These are phyloP conservation scores for Sherardia arvensis DNA, from an alignment of 257 asterid species.

Conservation along the genomic window DNA sequence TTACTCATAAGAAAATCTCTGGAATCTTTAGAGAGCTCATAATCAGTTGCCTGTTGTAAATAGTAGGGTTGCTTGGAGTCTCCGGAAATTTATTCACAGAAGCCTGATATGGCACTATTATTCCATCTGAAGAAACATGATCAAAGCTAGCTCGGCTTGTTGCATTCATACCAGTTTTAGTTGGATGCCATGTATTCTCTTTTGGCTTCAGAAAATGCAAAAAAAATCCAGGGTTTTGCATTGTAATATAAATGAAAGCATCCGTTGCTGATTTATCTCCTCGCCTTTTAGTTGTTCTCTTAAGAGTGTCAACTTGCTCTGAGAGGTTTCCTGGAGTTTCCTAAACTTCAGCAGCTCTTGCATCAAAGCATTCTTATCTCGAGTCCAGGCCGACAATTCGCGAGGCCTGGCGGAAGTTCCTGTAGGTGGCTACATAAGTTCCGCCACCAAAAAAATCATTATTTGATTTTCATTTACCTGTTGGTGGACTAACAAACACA, in stretches of 20 bases:
- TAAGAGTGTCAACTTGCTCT: slow-evolving; percentile 48
- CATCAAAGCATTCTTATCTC: slow-evolving; percentile 44
- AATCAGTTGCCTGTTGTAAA: slow-evolving; percentile 45
- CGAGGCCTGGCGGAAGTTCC: no score
- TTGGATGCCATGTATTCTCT: slow-evolving; percentile 54
- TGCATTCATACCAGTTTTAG: no score
- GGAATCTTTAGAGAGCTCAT: slow-evolving; percentile 54
- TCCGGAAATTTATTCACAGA: slow-evolving; percentile 23
- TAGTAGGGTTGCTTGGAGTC: slow-evolving; percentile 16
- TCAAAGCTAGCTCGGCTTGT: no score
- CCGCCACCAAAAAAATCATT: no score
- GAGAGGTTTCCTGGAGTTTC: slow-evolving; percentile 62
- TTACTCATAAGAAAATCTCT: no score
- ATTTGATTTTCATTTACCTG: no score
- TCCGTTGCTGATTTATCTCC: slow-evolving; percentile 89
- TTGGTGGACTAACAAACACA: no score
- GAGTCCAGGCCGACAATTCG: no score
- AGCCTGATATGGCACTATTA: slow-evolving; percentile 61
- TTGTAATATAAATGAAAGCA: slow-evolving; percentile 90
- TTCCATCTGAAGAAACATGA: slow-evolving; percentile 36
- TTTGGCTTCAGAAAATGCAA: slow-evolving; percentile 72
- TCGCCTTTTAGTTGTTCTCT: slow-evolving; percentile 61
- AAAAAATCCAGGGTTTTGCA: slow-evolving; percentile 78
- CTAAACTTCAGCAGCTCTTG: slow-evolving; percentile 59
- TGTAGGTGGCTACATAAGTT: no score